A percentile compares a stretch with the other conserved stretches of the same genome.
These are phyloP conservation scores for Xylaria digitata DNA, from an alignment of 2,329 filamentous ascomycete genomes.

Conservation along the genomic window DNA sequence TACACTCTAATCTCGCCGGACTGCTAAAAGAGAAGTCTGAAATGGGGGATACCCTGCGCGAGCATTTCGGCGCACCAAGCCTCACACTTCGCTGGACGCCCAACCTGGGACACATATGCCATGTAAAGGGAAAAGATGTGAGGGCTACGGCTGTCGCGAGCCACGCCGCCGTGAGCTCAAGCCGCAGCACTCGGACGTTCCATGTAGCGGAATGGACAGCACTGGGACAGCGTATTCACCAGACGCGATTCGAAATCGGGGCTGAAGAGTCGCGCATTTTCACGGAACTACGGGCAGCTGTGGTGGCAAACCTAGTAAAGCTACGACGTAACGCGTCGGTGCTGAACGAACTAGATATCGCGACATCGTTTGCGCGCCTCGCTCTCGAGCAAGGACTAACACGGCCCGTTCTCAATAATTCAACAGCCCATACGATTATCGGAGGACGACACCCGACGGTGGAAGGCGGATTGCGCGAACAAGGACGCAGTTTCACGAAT, in stretches of 20 bases:
- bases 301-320: conserved; percentile 84
- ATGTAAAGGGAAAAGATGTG: conserved; percentile 85
- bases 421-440: conserved; percentile 74
- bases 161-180: conserved; percentile 71
- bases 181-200: conserved; percentile 86
- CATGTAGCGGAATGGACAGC: conserved; percentile 85
- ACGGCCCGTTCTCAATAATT: conserved; percentile 76
- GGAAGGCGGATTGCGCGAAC: conserved; percentile 80
- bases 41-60: conserved; percentile 71
- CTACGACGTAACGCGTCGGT: conserved; percentile 90
- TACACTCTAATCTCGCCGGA: conserved; percentile 75
- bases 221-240: conserved; percentile 83
- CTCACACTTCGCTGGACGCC: conserved; percentile 88
- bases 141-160: conserved; percentile 44
- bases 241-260: conserved; percentile 79
- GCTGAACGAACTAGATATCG: conserved; percentile 92
- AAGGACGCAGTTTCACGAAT: conserved; percentile 82
- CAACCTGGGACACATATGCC: conserved; percentile 87
- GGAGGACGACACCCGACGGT: conserved; percentile 94
- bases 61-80: conserved; percentile 69
- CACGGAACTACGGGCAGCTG: conserved; percentile 75
- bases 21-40: conserved; percentile 69
- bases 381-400: conserved; percentile 79
- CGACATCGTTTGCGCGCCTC: conserved; percentile 84
- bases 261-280: conserved; percentile 88